phyloP scores from a whole-genome alignment of 2,329 filamentous ascomycete species.

The Pezizomycotina sp. region DNA sequence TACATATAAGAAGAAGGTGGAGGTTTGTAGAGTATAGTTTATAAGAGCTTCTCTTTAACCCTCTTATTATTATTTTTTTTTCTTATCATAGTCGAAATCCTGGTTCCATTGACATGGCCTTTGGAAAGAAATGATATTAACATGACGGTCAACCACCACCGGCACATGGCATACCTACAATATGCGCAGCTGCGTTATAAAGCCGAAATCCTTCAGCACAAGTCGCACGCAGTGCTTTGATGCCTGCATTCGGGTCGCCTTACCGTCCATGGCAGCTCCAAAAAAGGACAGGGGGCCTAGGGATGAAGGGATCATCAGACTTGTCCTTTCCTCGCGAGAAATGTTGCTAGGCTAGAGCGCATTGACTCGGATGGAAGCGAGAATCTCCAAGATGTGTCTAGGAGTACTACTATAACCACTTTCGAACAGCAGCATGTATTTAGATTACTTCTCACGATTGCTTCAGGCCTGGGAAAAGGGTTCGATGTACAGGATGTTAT shows the following conservation, averaged over 20 bases:
- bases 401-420: slow-evolving; percentile 72
- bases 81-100: slow-evolving; percentile 48
- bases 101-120: slow-evolving; percentile 90
- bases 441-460: slow-evolving; percentile 64
- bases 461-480: slow-evolving; percentile 85
- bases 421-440: slow-evolving; percentile 87
- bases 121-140: slow-evolving; percentile 60
- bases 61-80: slow-evolving; percentile 23
- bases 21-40: background rate
- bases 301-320: slow-evolving; percentile 83
- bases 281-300: slow-evolving; percentile 58
- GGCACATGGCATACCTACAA: slow-evolving; percentile 77
- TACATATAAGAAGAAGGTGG: background rate
- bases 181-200: slow-evolving; percentile 84
- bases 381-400: slow-evolving; percentile 74
- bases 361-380: slow-evolving; percentile 57
- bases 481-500: slow-evolving; percentile 77
- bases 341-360: slow-evolving; percentile 68
- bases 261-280: slow-evolving; percentile 70
- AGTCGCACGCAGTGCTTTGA: slow-evolving; percentile 61
- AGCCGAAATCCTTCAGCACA: slow-evolving; percentile 68
- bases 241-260: slow-evolving; percentile 59
- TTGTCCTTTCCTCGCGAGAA: slow-evolving; percentile 81
- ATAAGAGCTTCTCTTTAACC: background rate
- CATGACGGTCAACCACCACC: slow-evolving; percentile 84